A percentile compares a stretch with the other conserved stretches of the same genome.
Evolutionary conservation across 495 filamentous ascomycete species (phyloP).

Genomic region (Neurospora sp.): DNA sequence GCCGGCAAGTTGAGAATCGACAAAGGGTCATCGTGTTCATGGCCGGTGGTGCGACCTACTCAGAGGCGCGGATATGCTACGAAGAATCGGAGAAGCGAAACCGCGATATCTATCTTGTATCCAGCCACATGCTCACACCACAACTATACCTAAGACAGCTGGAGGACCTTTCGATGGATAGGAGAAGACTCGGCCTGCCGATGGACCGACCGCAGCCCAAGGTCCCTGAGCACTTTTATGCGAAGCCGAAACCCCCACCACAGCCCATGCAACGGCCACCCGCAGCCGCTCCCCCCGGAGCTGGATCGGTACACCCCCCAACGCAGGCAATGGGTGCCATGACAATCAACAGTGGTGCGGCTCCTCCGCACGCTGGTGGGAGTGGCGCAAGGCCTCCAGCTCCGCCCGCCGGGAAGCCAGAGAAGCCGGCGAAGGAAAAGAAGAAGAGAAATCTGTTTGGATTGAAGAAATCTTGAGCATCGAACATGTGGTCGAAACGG

Average conservation of each 20-base stretch:
- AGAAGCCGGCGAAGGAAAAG: slow-evolving; percentile 52
- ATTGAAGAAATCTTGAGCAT: slow-evolving; percentile 40
- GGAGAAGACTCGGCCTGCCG: slow-evolving; percentile 66
- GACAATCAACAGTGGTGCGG: slow-evolving; percentile 18
- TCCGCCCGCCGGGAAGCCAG: slow-evolving; percentile 31
- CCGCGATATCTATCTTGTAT: slow-evolving; percentile 83
- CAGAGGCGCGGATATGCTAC: slow-evolving; percentile 81
- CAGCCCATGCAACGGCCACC: background rate
- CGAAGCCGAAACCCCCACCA: slow-evolving; percentile 50
- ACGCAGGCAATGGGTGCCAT: slow-evolving; percentile 21
- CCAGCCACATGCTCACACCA: slow-evolving; percentile 82
- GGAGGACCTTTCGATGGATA: slow-evolving; percentile 63
- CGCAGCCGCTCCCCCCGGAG: background rate
- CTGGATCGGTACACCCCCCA: slow-evolving; percentile 26
- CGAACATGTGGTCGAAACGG: background rate
- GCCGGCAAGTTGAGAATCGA: slow-evolving; percentile 64
- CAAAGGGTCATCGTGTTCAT: slow-evolving; percentile 93
- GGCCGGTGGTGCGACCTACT: slow-evolving; percentile 91
- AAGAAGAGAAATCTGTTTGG: slow-evolving; percentile 75
- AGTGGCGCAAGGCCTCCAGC: slow-evolving; percentile 19
- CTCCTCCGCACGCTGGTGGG: slow-evolving; percentile 11
- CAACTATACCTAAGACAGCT: slow-evolving; percentile 72
- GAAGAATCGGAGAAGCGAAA: slow-evolving; percentile 61
- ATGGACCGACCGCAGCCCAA: slow-evolving; percentile 68
- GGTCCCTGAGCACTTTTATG: slow-evolving; percentile 79